Conservation (phyloP, 306 rosid species). For the Dicorynia guianensis region DNA sequence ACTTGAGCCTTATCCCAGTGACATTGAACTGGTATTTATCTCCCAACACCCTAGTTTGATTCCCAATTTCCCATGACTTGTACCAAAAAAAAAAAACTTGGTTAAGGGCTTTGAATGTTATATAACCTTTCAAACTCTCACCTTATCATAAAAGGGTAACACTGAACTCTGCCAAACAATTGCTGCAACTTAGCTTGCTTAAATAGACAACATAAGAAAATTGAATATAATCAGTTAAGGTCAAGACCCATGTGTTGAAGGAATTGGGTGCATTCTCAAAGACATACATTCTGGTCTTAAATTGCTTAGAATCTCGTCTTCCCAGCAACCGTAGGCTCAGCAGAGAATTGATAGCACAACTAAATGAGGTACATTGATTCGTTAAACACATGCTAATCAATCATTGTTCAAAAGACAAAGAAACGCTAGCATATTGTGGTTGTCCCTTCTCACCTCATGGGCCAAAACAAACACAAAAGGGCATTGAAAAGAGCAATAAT, state of each 20-base stretch:
- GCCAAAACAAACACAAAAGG: slow-evolving; percentile 36
- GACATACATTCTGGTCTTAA: slow-evolving; percentile 16
- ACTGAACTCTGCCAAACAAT: background rate
- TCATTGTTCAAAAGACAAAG: background rate
- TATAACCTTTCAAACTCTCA: slow-evolving; percentile 2
- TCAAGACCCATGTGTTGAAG: background rate
- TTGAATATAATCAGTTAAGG: background rate
- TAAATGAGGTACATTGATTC: slow-evolving; percentile 2
- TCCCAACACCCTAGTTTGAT: too few relatives aligned
- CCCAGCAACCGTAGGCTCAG: background rate
- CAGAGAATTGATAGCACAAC: slow-evolving; percentile 8
- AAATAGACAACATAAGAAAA: background rate
- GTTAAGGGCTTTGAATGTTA: background rate
- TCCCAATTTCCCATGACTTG: too few relatives aligned
- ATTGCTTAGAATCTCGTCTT: slow-evolving; percentile 23
- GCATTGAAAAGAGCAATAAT: too few relatives aligned
- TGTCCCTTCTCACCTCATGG: background rate
- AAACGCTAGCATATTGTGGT: background rate
- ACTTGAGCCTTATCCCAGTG: too few relatives aligned
- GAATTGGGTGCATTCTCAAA: background rate
- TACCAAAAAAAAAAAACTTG: too few relatives aligned
- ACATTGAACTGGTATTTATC: too few relatives aligned
- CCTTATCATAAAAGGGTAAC: background rate
- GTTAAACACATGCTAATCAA: background rate
- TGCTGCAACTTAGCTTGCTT: background rate